These are phyloP conservation scores for Tilletia caries DNA, from an alignment of 1,284 basidiomycete species.

Conservation along the genomic window DNA sequence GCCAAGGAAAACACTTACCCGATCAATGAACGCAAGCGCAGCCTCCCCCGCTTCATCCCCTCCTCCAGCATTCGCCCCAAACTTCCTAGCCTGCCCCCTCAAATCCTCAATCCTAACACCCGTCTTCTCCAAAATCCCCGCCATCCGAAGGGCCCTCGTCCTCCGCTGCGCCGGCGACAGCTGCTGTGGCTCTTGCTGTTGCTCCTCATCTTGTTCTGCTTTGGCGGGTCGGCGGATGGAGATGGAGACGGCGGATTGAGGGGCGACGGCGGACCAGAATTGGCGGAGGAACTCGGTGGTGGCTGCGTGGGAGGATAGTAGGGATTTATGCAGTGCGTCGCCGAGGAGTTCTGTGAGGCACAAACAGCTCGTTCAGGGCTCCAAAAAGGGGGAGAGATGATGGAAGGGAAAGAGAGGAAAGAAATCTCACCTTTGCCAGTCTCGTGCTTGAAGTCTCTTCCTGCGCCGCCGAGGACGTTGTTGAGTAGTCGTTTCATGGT, in stretches of 20 bases:
- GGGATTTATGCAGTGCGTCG: slow-evolving; percentile 69
- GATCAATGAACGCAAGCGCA: slow-evolving; percentile 2
- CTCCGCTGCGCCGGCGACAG: slow-evolving; percentile 7
- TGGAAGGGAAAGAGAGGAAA: slow-evolving; percentile 15
- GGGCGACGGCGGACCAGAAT: slow-evolving; percentile 86
- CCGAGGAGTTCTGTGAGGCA: slow-evolving; percentile 82
- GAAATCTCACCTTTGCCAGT: slow-evolving; percentile 29
- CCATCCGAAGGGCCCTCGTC: slow-evolving; percentile 4
- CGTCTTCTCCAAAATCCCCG: slow-evolving; percentile 6
- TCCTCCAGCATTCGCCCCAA: background rate
- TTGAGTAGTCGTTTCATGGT: slow-evolving; percentile 1
- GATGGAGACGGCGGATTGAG: slow-evolving; percentile 57
- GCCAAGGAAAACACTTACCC: background rate
- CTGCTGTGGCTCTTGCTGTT: background rate
- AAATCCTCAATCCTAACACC: background rate
- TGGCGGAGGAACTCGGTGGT: slow-evolving; percentile 94
- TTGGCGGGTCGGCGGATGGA: slow-evolving; percentile 4
- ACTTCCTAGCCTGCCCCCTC: background rate
- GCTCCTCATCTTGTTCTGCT: background rate
- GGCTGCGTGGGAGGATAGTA: slow-evolving; percentile 83
- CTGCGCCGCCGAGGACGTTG: slow-evolving; percentile 3
- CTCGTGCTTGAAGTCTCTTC: slow-evolving; percentile 7
- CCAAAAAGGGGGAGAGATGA: background rate
- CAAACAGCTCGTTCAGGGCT: no score
- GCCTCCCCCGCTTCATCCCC: background rate